Conservation (phyloP, 2,329 filamentous ascomycete genomes). For the Immersiporthe knoxdaviesiana region DNA sequence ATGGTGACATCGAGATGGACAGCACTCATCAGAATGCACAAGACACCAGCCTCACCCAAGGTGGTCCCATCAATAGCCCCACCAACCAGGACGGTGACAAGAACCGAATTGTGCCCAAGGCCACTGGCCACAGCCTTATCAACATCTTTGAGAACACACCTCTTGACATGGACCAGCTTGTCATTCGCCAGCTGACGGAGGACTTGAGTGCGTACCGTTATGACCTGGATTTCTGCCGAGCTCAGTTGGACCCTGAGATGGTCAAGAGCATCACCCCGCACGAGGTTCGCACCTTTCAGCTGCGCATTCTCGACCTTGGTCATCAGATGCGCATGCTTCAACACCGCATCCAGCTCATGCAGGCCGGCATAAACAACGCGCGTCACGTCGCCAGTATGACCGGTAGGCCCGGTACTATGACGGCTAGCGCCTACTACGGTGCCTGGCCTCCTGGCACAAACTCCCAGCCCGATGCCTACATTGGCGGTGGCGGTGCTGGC, state of each 20-base stretch:
- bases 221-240: slow-evolving; percentile 47
- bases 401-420: not conserved
- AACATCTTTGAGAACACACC: slow-evolving; percentile 28
- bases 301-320: slow-evolving; percentile 47
- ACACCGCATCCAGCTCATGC: slow-evolving; percentile 46
- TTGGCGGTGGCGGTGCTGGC: not conserved
- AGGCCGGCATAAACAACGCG: slow-evolving; percentile 38
- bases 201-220: slow-evolving; percentile 48
- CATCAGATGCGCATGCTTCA: slow-evolving; percentile 49
- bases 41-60: not conserved
- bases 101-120: not conserved
- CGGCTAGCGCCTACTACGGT: slow-evolving; percentile 9
- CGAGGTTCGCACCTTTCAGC: slow-evolving; percentile 46
- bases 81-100: not conserved
- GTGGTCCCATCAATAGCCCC: not conserved
- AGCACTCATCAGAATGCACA: not conserved
- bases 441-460: slow-evolving; percentile 7
- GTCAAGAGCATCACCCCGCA: slow-evolving; percentile 43
- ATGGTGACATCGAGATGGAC: slow-evolving; percentile 14
- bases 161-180: slow-evolving; percentile 38
- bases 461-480: not conserved
- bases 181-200: slow-evolving; percentile 44
- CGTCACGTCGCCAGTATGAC: slow-evolving; percentile 3
- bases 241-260: slow-evolving; percentile 37
- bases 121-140: slow-evolving; percentile 2